Evolutionary conservation across 768 basidiomycete species (phyloP), one percentile per base, ranked within the genome.

Genomic region (Termitomyces sp.): DNA sequence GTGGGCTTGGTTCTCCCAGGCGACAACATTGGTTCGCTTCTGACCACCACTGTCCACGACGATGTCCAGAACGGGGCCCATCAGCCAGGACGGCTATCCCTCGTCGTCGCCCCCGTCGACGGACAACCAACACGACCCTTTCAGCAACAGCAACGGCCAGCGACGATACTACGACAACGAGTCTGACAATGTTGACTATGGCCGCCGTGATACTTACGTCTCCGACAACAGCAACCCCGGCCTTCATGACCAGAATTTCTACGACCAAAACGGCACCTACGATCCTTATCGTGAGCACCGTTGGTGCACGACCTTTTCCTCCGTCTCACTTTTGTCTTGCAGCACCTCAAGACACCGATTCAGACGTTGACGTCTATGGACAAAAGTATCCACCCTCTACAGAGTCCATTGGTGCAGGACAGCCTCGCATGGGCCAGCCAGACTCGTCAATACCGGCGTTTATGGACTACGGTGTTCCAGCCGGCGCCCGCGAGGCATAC

Each of bases 341-440:
- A 91, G 90, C 85, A 49, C 83, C 84, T 60, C 87, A 81, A 70
- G 92, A 94, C 72, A 92, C 88, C 32, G 92, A 94, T 71, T 92
- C 90, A 18, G 92, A 93, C 62, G 80, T 81, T 53, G 90, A 81
- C 68, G 76, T 85, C 54, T 90, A 92, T 66, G 83, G 79, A 13
- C 83, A 84, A 61, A 84, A 85, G 36, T 84, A 86, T 63, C 76
- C 81, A 0, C 89, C 85, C 16, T 94, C 91, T 0, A 80, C 85
- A 58, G 91, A 93, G 69, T 92, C 89, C 0, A 68, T 92, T 37
- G 85, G 83, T 5, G 80, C 81, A 20, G 65, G 68, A 53, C 68
- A 65, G 44, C 67, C 68, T 16, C 81, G 83, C 42, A 73, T 80
- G 68, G 82, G 79, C 31, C 78, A 79, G 31, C 85, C 87, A 1